A percentile compares a stretch with the other conserved stretches of the same genome.
phyloP scores from a whole-genome alignment of 805 yeast genomes.

The Pichia nakasei region DNA sequence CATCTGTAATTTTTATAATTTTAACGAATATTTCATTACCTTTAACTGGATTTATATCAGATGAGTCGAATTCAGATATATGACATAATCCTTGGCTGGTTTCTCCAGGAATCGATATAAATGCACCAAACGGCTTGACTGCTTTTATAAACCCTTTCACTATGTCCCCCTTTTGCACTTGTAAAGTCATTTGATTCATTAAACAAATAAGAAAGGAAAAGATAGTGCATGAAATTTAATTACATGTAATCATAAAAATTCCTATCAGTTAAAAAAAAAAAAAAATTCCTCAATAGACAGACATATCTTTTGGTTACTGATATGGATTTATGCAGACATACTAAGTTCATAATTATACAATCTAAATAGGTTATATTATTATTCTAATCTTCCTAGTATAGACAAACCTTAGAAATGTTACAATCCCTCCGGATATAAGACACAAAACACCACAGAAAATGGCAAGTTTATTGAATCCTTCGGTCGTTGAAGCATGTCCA shows the following conservation, averaged over 20 bases:
- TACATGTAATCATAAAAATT: no score
- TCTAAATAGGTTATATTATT: no score
- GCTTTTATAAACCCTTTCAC: conserved; percentile 56
- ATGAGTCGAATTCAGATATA: conserved; percentile 50
- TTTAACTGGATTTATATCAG: conserved; percentile 29
- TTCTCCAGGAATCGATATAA: conserved; percentile 41
- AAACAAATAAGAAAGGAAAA: neutral
- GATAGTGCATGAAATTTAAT: no score
- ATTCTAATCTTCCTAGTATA: neutral
- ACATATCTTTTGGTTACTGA: no score
- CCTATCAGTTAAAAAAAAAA: neutral
- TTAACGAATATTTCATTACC: conserved; percentile 61
- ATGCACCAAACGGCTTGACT: conserved; percentile 69
- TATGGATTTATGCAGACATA: no score
- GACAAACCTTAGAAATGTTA: conserved; percentile 7
- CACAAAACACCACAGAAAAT: conserved; percentile 26
- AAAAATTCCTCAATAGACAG: no score
- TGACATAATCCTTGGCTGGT: conserved; percentile 63
- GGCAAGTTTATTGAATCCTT: conserved; percentile 24
- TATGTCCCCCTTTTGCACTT: conserved; percentile 29
- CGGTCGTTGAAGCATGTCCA: conserved; percentile 9
- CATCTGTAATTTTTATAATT: conserved; percentile 34
- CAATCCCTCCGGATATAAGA: conserved; percentile 12
- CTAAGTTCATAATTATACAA: no score
- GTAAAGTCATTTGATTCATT: neutral